Base-by-base conservation (phyloP, 768 basidiomycete genomes). In the Russula sp. region DNA sequence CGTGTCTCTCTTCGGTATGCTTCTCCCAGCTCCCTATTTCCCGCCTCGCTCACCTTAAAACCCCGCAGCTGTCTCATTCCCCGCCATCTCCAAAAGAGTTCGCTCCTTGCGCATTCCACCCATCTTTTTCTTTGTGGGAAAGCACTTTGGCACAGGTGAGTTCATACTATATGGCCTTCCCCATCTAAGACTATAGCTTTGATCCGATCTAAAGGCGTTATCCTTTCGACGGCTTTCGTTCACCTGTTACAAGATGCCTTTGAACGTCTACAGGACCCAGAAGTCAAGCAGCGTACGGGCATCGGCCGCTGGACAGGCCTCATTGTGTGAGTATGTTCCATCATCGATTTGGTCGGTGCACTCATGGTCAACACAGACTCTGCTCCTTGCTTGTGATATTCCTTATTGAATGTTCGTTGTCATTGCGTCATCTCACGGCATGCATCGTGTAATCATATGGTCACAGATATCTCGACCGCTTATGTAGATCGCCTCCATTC, bases 201-300 rank as follows among this genome's bases (percentile, higher is more conserved):
- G 13, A 55, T 52, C 18, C 6, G 27, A n/a, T 61, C 82, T 2
- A 49, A 20, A 68, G 89, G 89, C 11, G 89, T 90, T 14, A 93
- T 93, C 39, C 72, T 93, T 4, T 84, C 90, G 4, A 93, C 91
- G 0, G 90, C 89, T 0, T 93, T 93, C 68, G 84, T 87, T 18
- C 91, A 93, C 71, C 77, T 93, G 9, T 77, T 93, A 13, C 86
- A 89, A 66, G 89, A 91, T 61, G 83, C 89, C 0, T 91, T 89
- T 68, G 79, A 80, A 59, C 79, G 82, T 0, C 76, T 92, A 2
- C 76, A 76, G 48, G 75, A 79, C 59, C 77, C 77, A 0, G 70
- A 67, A 3, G 78, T 88, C 16, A 78, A 77, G 55, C 70, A 72
- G 56, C 71, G 72, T 47, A 75, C 77, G 3, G 69, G 73, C 10